A percentile compares a stretch with the other conserved stretches of the same genome.
Evolutionary conservation across 345 rosid species (phyloP).

Genomic region (Toxicodendron radicans): DNA sequence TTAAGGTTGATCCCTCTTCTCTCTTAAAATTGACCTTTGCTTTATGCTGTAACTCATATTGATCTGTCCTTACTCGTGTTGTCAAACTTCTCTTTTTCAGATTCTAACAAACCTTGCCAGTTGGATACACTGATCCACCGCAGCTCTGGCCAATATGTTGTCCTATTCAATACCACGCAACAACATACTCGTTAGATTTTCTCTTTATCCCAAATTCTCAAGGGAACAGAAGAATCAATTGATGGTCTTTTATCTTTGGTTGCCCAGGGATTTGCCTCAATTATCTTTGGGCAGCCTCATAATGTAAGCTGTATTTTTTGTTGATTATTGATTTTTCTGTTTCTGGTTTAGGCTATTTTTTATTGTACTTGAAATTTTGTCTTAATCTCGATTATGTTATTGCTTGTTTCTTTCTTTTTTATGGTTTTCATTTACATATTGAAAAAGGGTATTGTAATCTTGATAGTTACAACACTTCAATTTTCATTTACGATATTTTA

Average conservation of each 20-base stretch:
- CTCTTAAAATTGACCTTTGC: constrained; percentile 45
- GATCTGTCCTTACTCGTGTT: constrained; percentile 46
- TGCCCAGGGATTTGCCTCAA: constrained; percentile 64
- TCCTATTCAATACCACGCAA: constrained; percentile 33
- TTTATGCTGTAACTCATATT: constrained; percentile 36
- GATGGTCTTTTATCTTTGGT: constrained; percentile 43
- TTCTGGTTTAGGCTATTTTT: no score
- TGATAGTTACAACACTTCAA: no score
- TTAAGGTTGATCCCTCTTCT: constrained; percentile 39
- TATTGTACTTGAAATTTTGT: no score
- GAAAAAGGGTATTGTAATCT: no score
- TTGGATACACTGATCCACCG: constrained; percentile 24
- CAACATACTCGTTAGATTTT: constrained; percentile 49
- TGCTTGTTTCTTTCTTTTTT: no score
- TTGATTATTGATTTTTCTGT: no score
- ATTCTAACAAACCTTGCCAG: constrained; percentile 21
- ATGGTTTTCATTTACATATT: no score
- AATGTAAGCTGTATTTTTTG: constrained; percentile 55
- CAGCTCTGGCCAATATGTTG: constrained; percentile 38
- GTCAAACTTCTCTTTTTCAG: constrained; percentile 35
- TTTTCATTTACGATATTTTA: no score
- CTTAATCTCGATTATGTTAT: no score
- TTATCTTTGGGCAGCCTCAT: constrained; percentile 81
- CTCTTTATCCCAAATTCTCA: constrained; percentile 72
- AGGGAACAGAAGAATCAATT: constrained; percentile 52